Evolutionary conservation across 768 basidiomycete genomes (phyloP), one percentile per base, ranked within the genome.

Genomic region (Leccinum pellstonianum): DNA sequence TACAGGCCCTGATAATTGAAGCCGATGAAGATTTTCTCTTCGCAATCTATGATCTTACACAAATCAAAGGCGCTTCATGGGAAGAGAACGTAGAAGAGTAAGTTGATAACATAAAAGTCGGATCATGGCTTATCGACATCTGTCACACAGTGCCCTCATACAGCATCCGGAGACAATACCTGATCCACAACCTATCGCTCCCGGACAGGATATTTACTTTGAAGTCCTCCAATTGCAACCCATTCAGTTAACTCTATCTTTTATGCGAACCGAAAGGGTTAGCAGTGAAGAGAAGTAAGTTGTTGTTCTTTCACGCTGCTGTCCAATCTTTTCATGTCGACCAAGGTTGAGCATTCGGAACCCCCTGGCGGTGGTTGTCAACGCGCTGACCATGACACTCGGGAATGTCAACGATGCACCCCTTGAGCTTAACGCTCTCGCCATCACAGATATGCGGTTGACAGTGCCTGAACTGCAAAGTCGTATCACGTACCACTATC

Each of bases 1-100:
- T 99, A 15, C 97, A 99, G 70, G 92, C 95, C 3, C 78, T 98
- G 73, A 97, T 94, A 0, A 86, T 99, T 15, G 95, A 98, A 69
- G 84, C 91, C n/a, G 97, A 99, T 70, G 97, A 99, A 75, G 97
- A 98, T 74, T 86, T 99, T 62, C 73, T 98, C 41, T 98, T 94
- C 67, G 86, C 95, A 1, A 74, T 98, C 10, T 89, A 95, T 67
- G 96, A 99, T 66, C 84, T 99, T 60, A 86, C 88, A 1, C 92
- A 96, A 68, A 87, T 98, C 69, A 86, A 90, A 65, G 95, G 92
- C n/a, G 84, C 86, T 6, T 89, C 91, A 0, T 98, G 96, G 92
- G 90, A 93, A 68, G 84, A 86, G 49, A 84, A 82, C 9, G 69
- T 83, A 37, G 81, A 86, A 62, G 90, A 95, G 94, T 95, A 69